Evolutionary conservation across 495 filamentous ascomycete genomes (phyloP).

Genomic region (Penicillium cinerascens): DNA sequence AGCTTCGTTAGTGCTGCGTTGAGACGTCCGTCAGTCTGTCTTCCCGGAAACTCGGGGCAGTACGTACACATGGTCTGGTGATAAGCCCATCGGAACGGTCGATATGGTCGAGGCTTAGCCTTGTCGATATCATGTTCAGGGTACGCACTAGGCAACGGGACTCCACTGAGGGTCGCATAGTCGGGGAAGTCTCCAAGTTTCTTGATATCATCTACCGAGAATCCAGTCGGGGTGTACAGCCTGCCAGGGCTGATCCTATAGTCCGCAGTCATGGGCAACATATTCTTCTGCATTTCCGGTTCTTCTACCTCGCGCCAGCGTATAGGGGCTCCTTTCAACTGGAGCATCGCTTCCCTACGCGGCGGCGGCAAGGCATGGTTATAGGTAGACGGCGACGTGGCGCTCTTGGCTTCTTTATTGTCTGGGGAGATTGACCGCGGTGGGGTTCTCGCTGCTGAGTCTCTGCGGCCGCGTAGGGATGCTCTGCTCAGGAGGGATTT

Average conservation of each 20-base stretch:
- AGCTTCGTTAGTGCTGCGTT: slow-evolving; percentile 69
- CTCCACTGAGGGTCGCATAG: slow-evolving; percentile 73
- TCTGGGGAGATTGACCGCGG: slow-evolving; percentile 56
- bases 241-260: slow-evolving; percentile 37
- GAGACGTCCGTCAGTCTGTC: slow-evolving; percentile 7
- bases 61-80: slow-evolving; percentile 91
- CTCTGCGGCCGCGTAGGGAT: slow-evolving; percentile 30
- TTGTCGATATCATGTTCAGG: slow-evolving; percentile 60
- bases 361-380: slow-evolving; percentile 54
- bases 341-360: slow-evolving; percentile 48
- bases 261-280: slow-evolving; percentile 44
- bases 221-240: slow-evolving; percentile 54
- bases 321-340: slow-evolving; percentile 19
- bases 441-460: slow-evolving; percentile 48
- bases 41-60: neutral
- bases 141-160: slow-evolving; percentile 69
- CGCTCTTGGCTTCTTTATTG: slow-evolving; percentile 33
- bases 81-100: slow-evolving; percentile 85
- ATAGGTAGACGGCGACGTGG: slow-evolving; percentile 33
- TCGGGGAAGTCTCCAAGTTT: slow-evolving; percentile 79
- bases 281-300: slow-evolving; percentile 27
- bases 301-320: slow-evolving; percentile 27
- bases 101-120: slow-evolving; percentile 65
- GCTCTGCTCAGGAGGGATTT: slow-evolving; percentile 14
- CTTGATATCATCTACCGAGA: slow-evolving; percentile 68